Base-by-base conservation (phyloP, 1,284 basidiomycete species). In the Athelia sp. region DNA sequence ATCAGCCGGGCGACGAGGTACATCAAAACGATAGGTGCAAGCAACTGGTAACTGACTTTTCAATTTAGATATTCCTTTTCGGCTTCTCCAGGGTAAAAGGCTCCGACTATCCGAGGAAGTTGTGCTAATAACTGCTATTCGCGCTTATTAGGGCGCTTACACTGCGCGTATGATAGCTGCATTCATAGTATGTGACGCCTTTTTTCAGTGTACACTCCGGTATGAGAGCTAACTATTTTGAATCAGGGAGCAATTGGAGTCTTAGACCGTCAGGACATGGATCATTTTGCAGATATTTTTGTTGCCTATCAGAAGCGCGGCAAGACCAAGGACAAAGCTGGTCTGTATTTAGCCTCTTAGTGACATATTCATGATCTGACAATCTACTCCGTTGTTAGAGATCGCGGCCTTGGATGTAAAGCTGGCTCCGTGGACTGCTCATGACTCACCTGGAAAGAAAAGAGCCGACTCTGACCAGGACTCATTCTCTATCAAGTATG, bases 91-190 rank as follows among this genome's bases (percentile, higher is more conserved):
- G 84, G 59, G 82, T 82, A 63, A 17, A 55, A 35, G 19, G 15
- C 10, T 42, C 18, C 24, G 18, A n/a, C 13, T 13, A 29, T 29
- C 13, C n/a, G n/a, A n/a, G n/a, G n/a, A n/a, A n/a, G n/a, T n/a
- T n/a, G n/a, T n/a, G n/a, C n/a, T n/a, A n/a, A n/a, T n/a, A n/a
- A n/a, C n/a, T n/a, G n/a, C n/a, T n/a, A n/a, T n/a, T n/a, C n/a
- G n/a, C 56, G 19, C 23, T 17, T 42, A 17, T 14, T 46, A 80
- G 82, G 84, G 84, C 4, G 84, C 83, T 50, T 87, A 87, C 60
- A 86, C 84, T 0, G 85, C 76, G 4, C 73, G 84, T 34, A 86
- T 85, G 81, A 71, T 85, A 4, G 82, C 81, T 4, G 74, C 74
- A 68, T 76, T 87, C 56, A 82, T 87, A 51, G 85, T 81, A 61